Conservation (phyloP, 768 basidiomycete genomes). For the Austroboletus festivus region DNA sequence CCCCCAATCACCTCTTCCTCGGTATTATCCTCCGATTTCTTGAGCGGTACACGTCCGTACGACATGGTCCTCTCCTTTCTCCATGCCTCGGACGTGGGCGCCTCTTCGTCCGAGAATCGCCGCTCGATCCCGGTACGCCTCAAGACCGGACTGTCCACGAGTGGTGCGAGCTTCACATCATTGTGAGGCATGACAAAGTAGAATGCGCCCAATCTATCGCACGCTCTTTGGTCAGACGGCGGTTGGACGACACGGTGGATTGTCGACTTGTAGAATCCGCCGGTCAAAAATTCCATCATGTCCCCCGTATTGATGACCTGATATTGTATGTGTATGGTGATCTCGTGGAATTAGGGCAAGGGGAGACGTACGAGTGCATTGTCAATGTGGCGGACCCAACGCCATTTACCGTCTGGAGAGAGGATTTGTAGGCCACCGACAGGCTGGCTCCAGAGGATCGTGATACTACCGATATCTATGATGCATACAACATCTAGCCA, state of each 20-base stretch:
- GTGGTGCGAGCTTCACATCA: slow-evolving; percentile 43
- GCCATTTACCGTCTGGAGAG: slow-evolving; percentile 50
- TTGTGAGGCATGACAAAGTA: slow-evolving; percentile 57
- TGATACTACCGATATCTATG: slow-evolving; percentile 53
- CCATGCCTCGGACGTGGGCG: slow-evolving; percentile 51
- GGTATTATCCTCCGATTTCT: slow-evolving; percentile 38
- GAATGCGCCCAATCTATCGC: slow-evolving; percentile 51
- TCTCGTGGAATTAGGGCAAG: neutral
- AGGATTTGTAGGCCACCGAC: slow-evolving; percentile 57
- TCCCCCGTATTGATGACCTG: slow-evolving; percentile 62
- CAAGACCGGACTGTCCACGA: slow-evolving; percentile 46
- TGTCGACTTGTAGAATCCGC: slow-evolving; percentile 55
- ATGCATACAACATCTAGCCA: slow-evolving; percentile 30
- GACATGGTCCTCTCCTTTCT: slow-evolving; percentile 46
- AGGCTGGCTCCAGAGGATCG: slow-evolving; percentile 60
- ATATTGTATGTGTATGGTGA: neutral
- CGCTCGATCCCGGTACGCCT: slow-evolving; percentile 39
- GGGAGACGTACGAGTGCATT: slow-evolving; percentile 45
- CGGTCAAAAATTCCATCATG: slow-evolving; percentile 54
- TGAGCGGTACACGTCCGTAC: slow-evolving; percentile 47
- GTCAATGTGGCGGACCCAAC: slow-evolving; percentile 55
- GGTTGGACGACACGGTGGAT: slow-evolving; percentile 62
- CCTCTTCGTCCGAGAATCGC: slow-evolving; percentile 36
- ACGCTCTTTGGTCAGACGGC: slow-evolving; percentile 46
- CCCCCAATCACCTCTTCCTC: slow-evolving; percentile 57